Evolutionary conservation across 441 rosid species (phyloP), one percentile per base, ranked within the genome.

Genomic region (Gossypium davidsonii): DNA sequence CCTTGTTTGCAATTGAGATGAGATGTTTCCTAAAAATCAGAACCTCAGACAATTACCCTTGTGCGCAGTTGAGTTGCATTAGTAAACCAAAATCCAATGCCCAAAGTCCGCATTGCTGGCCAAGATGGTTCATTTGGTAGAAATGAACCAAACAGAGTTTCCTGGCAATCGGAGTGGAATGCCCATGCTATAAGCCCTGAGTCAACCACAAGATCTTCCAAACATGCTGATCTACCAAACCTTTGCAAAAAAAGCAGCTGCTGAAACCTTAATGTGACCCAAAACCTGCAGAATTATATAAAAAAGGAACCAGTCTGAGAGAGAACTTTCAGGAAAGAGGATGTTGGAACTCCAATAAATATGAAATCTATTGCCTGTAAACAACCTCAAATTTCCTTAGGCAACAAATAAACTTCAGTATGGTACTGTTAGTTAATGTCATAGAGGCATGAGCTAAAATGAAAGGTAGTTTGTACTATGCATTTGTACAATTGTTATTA

Each of bases 81-180:
- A 67, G 86, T 83, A 73, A 87, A 91, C 99, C 99, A 94, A 81
- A 84, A 90, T 81, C 99, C 99, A 84, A 90, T 83, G 56, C 97
- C 99, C 83, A 91, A 83, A 69, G 84, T 79, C 72, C 83, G 89
- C 91, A 92, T 89, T 85, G 90, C 97, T 80, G 84, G 85, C 99
- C 99, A 94, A 42, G 96, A 83, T 78, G 96, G 83, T 77, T 92
- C 97, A 81, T 72, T 83, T 26, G 93, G 88, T 64, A 94, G 87
- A 82, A 88, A 75, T 77, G 89, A 84, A 73, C 60, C 78, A 74
- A 89, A 79, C 76, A 94, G 81, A 78, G 77, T 84, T 83, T 94
- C 99, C 81, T 89, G 97, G 81, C 93, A 92, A 75, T 91, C 99
- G 75, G 97, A 94, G 74, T 92, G 99, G 84, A 87, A 94, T 71